phyloP scores from a whole-genome alignment of 768 basidiomycete genomes.

The Russula olivacea region DNA sequence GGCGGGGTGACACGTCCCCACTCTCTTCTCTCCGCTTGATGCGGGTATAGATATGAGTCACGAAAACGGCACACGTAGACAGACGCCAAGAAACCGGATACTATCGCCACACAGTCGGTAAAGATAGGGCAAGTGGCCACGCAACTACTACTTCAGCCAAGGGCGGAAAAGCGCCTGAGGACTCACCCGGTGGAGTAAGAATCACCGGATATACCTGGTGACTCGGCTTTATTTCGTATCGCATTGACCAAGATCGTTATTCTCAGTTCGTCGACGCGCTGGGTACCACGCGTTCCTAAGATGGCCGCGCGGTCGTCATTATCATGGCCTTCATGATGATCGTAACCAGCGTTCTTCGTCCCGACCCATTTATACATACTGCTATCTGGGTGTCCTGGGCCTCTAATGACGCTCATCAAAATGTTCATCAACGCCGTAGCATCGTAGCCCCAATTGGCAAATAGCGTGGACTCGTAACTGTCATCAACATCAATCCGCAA shows the following conservation, averaged over 20 bases:
- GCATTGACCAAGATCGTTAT: background rate
- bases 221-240: conserved; percentile 1
- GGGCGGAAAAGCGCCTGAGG: background rate
- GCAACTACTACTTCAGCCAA: background rate
- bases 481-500: background rate
- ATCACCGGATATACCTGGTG: background rate
- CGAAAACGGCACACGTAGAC: background rate
- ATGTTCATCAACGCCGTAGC: background rate
- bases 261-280: background rate
- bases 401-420: background rate
- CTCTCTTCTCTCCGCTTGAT: background rate
- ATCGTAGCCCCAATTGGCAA: background rate
- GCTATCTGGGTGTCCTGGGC: background rate
- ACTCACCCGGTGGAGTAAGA: background rate
- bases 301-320: background rate
- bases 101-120: background rate
- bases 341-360: background rate
- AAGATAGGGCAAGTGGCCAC: background rate
- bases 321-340: background rate
- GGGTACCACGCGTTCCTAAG: background rate
- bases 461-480: background rate
- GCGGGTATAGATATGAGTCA: background rate
- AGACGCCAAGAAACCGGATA: background rate
- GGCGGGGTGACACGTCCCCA: background rate
- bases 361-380: background rate